These are phyloP conservation scores for Irpex sp. DNA, from an alignment of 1,284 basidiomycete species.

Conservation along the genomic window DNA sequence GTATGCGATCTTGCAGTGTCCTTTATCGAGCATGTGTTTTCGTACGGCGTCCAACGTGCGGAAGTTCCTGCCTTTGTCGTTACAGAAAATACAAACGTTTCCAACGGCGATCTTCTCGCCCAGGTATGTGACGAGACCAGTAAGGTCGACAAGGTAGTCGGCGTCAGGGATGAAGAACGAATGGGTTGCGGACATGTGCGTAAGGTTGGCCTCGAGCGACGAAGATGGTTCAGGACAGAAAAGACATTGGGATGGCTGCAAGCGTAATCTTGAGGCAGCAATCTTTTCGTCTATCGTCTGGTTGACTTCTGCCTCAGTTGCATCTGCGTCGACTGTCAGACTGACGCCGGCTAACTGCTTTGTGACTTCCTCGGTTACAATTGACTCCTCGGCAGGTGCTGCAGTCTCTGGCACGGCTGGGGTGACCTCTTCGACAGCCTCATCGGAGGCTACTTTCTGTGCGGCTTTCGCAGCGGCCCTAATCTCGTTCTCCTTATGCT, in stretches of 20 bases:
- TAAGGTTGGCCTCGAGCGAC: slow-evolving; percentile 63
- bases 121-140: slow-evolving; percentile 82
- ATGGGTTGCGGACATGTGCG: slow-evolving; percentile 85
- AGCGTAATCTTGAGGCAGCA: slow-evolving; percentile 63
- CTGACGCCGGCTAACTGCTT: slow-evolving; percentile 15
- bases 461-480: slow-evolving; percentile 34
- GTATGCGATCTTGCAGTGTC: slow-evolving; percentile 95
- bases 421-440: slow-evolving; percentile 12
- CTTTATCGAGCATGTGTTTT: slow-evolving; percentile 92
- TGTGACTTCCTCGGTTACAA: slow-evolving; percentile 5
- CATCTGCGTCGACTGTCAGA: slow-evolving; percentile 37
- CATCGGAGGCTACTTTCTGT: slow-evolving; percentile 9
- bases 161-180: slow-evolving; percentile 97
- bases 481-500: slow-evolving; percentile 80
- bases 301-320: slow-evolving; percentile 46
- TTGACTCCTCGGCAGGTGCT: neutral
- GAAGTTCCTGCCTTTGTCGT: slow-evolving; percentile 73
- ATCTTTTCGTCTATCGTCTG: slow-evolving; percentile 71
- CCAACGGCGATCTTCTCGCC: slow-evolving; percentile 92
- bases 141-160: slow-evolving; percentile 82
- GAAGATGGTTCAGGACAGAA: slow-evolving; percentile 69
- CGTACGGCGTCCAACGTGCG: slow-evolving; percentile 78
- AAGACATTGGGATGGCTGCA: slow-evolving; percentile 71
- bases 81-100: slow-evolving; percentile 93
- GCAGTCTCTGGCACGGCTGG: neutral